Evolutionary conservation across 345 rosid genomes (phyloP), one percentile per base, ranked within the genome.

Genomic region (Acer saccharum): DNA sequence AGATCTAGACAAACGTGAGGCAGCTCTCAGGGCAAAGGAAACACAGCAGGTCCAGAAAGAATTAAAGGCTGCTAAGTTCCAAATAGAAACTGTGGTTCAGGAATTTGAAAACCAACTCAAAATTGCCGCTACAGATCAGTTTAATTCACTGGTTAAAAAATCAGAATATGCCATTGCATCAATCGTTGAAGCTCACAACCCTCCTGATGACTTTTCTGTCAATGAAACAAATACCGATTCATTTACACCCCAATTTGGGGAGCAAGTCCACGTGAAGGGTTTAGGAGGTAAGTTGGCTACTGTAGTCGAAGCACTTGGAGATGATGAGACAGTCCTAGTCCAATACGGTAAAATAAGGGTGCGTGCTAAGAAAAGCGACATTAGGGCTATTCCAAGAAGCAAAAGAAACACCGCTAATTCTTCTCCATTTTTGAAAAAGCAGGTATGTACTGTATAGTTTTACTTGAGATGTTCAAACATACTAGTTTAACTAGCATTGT

Each of bases 331-430:
- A 7, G 77, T 92, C 73, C 69, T 93, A 68, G 91, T 95, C 72
- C 98, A 92, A 77, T 90, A 88, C 63, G 98, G 98, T 85, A 93
- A 92, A 90, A 79, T 93, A 61, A 88, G 88, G 72, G 90, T 90
- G 76, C 90, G 92, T 55, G 89, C 91, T 78, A 90, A 91, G 83
- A 95, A 84, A 81, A 85, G 75, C 29, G 87, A 87, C 76, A 74
- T 92, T 68, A 85, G 84, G 77, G 85, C 94, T 18, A 64, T 83
- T 79, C 78, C 80, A 48, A 78, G 69, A 67, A 77, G 76, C 64
- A 75, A 61, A 78, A 81, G 76, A 58, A 88, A 72, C 14, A 67
- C 2, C 21, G 65, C 85, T 29, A 77, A 52, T 65, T 81, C 84
- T 25, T 67, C 82, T 66, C 71, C 76, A 18, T 84, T 69, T 72